Evolutionary conservation across 306 rosid species (phyloP).

Genomic region (Gleditsia sinensis): DNA sequence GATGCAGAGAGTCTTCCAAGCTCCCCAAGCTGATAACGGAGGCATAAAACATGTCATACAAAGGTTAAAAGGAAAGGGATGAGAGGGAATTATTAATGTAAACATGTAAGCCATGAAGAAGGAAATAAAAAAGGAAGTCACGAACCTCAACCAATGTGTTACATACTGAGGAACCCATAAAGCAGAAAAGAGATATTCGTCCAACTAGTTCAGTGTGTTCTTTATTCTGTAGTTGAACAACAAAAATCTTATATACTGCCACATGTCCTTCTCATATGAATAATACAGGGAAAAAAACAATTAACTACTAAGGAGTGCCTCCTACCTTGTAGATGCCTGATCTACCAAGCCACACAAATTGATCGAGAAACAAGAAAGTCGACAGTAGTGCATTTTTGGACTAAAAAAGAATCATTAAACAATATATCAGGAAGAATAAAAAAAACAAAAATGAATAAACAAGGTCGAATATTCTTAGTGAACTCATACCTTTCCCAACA

Average conservation of each 20-base stretch:
- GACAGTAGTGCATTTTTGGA: constrained; percentile 66
- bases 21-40: constrained; percentile 76
- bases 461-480: constrained; percentile 6
- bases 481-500: constrained; percentile 65
- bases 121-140: constrained; percentile 30
- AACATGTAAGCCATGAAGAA: neutral
- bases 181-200: constrained; percentile 88
- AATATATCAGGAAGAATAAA: neutral
- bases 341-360: constrained; percentile 81
- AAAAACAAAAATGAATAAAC: neutral
- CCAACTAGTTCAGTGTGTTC: constrained; percentile 77
- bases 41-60: constrained; percentile 19
- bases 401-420: constrained; percentile 41
- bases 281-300: neutral
- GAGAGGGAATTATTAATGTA: neutral
- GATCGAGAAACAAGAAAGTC: constrained; percentile 78
- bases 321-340: constrained; percentile 67
- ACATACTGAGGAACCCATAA: constrained; percentile 88
- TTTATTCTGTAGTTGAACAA: constrained; percentile 63
- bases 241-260: constrained; percentile 22
- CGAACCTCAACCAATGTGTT: constrained; percentile 84
- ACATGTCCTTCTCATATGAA: neutral
- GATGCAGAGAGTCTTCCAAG: constrained; percentile 87
- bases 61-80: constrained; percentile 4
- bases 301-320: neutral